Evolutionary conservation across 345 rosid genomes (phyloP).

Genomic region (Aegle marmelos): DNA sequence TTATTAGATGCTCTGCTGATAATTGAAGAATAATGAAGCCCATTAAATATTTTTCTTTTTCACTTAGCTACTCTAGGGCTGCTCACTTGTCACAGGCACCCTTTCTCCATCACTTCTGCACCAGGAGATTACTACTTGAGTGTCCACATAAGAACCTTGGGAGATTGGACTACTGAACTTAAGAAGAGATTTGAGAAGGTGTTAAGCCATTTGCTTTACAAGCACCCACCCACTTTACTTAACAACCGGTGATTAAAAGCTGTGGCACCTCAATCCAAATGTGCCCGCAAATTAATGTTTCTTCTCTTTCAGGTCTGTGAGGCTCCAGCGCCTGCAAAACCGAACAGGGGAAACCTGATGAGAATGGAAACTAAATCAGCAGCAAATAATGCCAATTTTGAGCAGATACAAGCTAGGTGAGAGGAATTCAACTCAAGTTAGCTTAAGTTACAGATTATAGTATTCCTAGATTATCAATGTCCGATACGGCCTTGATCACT

Average conservation of each 20-base stretch:
- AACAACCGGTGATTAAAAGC: neutral
- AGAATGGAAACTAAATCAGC: constrained; percentile 69
- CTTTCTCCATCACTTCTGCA: constrained; percentile 95
- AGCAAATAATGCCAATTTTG: constrained; percentile 28
- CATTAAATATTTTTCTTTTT: neutral
- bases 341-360: constrained; percentile 45
- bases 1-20: neutral
- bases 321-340: constrained; percentile 33
- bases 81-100: constrained; percentile 58
- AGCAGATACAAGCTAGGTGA: constrained; percentile 55
- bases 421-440: neutral
- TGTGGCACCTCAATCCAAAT: neutral
- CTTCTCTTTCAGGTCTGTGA: constrained; percentile 56
- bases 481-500: neutral
- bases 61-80: neutral
- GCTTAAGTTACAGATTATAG: neutral
- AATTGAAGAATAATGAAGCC: neutral
- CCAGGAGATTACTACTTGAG: constrained; percentile 85
- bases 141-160: constrained; percentile 84
- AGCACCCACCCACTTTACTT: neutral
- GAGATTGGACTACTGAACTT: constrained; percentile 92
- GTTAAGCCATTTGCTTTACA: neutral
- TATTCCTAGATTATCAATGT: neutral
- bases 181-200: constrained; percentile 68
- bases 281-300: neutral